Evolutionary conservation across 1,139 yeast genomes (phyloP), one percentile per base, ranked within the genome.

Genomic region (Yamadazyma buinensis): DNA sequence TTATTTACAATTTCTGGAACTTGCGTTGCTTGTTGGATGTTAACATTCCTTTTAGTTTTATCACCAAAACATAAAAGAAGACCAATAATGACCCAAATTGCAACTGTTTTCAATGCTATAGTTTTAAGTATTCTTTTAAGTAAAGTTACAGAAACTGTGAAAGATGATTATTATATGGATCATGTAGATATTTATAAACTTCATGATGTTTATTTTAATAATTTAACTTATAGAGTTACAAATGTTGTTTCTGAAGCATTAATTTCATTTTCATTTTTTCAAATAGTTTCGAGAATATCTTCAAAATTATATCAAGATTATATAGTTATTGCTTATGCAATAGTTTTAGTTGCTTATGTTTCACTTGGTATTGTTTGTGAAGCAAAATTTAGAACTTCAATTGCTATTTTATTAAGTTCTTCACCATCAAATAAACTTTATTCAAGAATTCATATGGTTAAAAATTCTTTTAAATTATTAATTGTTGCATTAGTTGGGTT

Each of bases 11-110:
- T 65, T 13, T 58, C 67, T 39, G 75, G 72, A 3, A 51, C 64
- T 19, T 67, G 73, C 44, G 67, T 71, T 3, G 60, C 74, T 3
- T 55, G 71, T 24, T 77, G 83, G 83, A 71, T 77, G 76, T 57
- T 77, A 25, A 53, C 75, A 30, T 44, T 75, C 17, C 48, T 76
- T 33, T 55, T 75, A 26, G 52, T 64, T 32, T 50, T 77, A 25
- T 66, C 76, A 14, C 71, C 77, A 0, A 60, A 58, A 14, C 72
- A 70, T 42, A 64, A 61, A 38, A 44, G 70, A 12, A 72, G 76
- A 37, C 80, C 83, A 1, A 42, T 61, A 30, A 48, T 68, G 23
- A 56, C 77, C 12, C 70, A 69, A 33, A 30, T 71, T 10, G 67
- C 78, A 4, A 73, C 77, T 13, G 42, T 73, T 4, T 57, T 72